phyloP scores from a whole-genome alignment of 768 basidiomycete species.

The Hygrophorus pudorinus region DNA sequence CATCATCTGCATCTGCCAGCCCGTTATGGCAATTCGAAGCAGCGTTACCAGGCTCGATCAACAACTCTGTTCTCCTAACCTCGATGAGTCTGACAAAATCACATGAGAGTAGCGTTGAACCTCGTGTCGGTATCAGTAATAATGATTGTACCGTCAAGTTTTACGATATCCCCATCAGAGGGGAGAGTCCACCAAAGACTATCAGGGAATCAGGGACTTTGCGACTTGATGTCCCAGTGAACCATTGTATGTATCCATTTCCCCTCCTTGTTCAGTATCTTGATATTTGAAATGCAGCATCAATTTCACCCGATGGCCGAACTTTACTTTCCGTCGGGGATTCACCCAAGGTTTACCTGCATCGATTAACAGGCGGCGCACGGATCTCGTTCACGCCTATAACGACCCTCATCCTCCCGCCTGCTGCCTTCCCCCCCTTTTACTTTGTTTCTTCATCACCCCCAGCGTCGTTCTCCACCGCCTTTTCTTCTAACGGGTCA shows the following conservation, averaged over 20 bases:
- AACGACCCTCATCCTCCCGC: constrained; percentile 55
- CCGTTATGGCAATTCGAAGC: constrained; percentile 46
- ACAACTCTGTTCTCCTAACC: constrained; percentile 72
- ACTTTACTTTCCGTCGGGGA: constrained; percentile 88
- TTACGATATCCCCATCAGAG: constrained; percentile 60
- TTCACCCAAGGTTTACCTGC: constrained; percentile 76
- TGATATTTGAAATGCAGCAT: constrained; percentile 40
- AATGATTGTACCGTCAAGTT: constrained; percentile 79
- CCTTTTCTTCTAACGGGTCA: constrained; percentile 65
- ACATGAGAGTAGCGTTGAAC: constrained; percentile 57
- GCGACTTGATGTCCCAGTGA: constrained; percentile 60
- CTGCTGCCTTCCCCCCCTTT: constrained; percentile 33
- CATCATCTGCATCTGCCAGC: constrained; percentile 8
- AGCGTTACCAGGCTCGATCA: constrained; percentile 58
- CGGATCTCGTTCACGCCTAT: constrained; percentile 56
- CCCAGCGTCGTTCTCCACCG: constrained; percentile 69
- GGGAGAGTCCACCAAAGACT: constrained; percentile 27
- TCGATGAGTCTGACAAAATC: constrained; percentile 48
- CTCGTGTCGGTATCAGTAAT: constrained; percentile 74
- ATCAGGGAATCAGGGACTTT: constrained; percentile 44
- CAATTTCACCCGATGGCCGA: constrained; percentile 81
- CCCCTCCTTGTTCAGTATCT: constrained; percentile 1
- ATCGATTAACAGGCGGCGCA: constrained; percentile 61
- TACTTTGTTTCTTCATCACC: constrained; percentile 33
- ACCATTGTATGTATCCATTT: constrained; percentile 53